A percentile compares a stretch with the other conserved stretches of the same genome.
phyloP scores from a whole-genome alignment of 1,284 basidiomycete species.

The Microbotryomycetes sp. region DNA sequence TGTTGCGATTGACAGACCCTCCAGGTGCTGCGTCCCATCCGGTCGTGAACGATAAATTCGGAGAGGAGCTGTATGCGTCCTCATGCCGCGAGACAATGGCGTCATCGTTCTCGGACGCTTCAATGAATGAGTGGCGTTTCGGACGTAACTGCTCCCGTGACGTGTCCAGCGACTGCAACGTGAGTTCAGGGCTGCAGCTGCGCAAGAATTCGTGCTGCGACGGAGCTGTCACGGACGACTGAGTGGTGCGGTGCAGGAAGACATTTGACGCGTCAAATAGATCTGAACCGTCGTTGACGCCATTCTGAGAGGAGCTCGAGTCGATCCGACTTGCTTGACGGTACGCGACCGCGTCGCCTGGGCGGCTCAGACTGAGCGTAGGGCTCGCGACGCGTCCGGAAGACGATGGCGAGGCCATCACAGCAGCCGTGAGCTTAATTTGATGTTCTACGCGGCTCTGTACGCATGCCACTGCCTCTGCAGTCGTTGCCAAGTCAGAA shows the following conservation, averaged over 20 bases:
- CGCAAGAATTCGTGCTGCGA: too few species aligned
- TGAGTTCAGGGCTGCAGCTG: neutral
- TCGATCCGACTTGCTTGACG: neutral
- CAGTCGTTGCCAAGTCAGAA: neutral
- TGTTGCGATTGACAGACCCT: neutral
- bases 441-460: slow-evolving; percentile 1
- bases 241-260: too few species aligned
- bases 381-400: neutral
- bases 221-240: neutral
- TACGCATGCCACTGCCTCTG: neutral
- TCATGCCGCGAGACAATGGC: neutral
- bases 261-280: too few species aligned
- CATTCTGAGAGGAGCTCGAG: neutral
- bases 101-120: neutral
- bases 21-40: neutral
- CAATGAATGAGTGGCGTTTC: neutral
- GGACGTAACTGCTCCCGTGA: neutral
- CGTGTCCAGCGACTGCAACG: neutral
- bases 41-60: neutral
- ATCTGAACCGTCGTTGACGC: neutral
- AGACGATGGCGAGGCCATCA: neutral
- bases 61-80: neutral
- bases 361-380: neutral
- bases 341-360: neutral
- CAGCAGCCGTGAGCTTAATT: too few species aligned